These are phyloP conservation scores for Tylopilus cervinicoccineus DNA, from an alignment of 768 basidiomycete species.

Conservation along the genomic window DNA sequence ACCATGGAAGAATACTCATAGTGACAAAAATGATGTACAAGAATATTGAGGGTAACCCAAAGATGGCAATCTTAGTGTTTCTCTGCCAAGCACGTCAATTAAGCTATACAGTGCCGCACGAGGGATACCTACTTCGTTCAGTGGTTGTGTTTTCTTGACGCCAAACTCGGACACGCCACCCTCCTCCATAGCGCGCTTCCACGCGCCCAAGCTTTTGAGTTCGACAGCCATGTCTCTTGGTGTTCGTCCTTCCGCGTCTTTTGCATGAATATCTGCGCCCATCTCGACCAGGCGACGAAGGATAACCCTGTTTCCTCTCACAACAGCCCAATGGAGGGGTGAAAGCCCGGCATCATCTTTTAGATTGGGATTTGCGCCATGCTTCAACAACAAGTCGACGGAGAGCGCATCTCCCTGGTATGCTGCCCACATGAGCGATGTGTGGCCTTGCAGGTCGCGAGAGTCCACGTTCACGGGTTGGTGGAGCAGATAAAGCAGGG, in stretches of 20 bases:
- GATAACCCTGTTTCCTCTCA: conserved; percentile 85
- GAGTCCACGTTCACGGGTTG: conserved; percentile 93
- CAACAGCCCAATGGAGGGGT: conserved; percentile 96
- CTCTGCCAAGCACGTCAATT: conserved; percentile 40
- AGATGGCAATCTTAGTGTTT: conserved; percentile 78
- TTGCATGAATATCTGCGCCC: conserved; percentile 76
- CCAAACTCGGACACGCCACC: conserved; percentile 81
- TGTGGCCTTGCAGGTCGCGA: conserved; percentile 88
- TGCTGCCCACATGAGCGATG: conserved; percentile 96
- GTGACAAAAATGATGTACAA: conserved; percentile 84
- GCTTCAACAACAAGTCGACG: conserved; percentile 84
- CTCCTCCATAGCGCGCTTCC: conserved; percentile 85
- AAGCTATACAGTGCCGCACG: neutral
- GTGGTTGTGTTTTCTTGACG: conserved; percentile 54
- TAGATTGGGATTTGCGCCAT: conserved; percentile 76
- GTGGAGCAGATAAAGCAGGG: conserved; percentile 85
- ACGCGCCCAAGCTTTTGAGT: conserved; percentile 86
- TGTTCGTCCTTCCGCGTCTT: conserved; percentile 82
- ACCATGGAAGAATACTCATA: conserved; percentile 82
- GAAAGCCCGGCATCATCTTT: conserved; percentile 81
- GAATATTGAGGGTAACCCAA: conserved; percentile 72
- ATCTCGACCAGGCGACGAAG: conserved; percentile 83
- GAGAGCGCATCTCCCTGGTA: conserved; percentile 98
- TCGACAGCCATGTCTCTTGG: conserved; percentile 94
- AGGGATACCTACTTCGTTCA: conserved; percentile 62